Evolutionary conservation across 495 filamentous ascomycete genomes (phyloP), one percentile per base, ranked within the genome.

Genomic region (Penicillium ochrochloron): DNA sequence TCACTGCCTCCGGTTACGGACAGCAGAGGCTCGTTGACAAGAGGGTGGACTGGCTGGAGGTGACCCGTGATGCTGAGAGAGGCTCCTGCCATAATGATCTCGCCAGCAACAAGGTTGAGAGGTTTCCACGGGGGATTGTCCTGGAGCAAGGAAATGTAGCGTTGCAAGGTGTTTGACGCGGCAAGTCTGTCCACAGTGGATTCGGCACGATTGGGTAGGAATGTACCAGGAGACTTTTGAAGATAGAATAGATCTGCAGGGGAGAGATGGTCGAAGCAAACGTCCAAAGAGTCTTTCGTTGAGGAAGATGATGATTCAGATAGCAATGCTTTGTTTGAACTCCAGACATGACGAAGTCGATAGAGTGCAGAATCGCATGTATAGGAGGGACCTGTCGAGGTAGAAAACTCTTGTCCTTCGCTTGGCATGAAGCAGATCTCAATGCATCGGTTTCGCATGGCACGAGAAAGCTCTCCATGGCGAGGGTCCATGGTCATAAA

Each of bases 401-500:
- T 42, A n/a, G 65, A 50, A 23, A 67, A 63, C 19, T 66, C 59
- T 29, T 71, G 62, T 29, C 67, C 46, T 41, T 78, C 73, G 19
- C 71, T 69, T 35, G 79, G 58, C 65, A 80, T 67, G 61, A 99
- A 82, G 66, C 88, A 96, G 8, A 99, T 89, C 75, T 99, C 96
- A 56, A 97, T 83, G 60, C 92, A 91, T 71, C 96, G 85, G 74
- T 99, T 99, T 58, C 96, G 85, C 96, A 99, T 98, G 4, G 96
- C 96, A 60, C 94, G 84, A 9, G 96, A 98, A 27, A 99, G 82
- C 72, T 99, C 96, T 11, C 96, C 96, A 75, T 97, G 89, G 27
- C 88, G 88, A 50, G 96, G 89, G 75, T 99, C 94, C 82, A 97
- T 91, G 3, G 94, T 98, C 66, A 99, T 75, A 76, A 99, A 98